These are phyloP conservation scores for Bocquillonia castaneifolia DNA, from an alignment of 441 rosid species.

Conservation along the genomic window DNA sequence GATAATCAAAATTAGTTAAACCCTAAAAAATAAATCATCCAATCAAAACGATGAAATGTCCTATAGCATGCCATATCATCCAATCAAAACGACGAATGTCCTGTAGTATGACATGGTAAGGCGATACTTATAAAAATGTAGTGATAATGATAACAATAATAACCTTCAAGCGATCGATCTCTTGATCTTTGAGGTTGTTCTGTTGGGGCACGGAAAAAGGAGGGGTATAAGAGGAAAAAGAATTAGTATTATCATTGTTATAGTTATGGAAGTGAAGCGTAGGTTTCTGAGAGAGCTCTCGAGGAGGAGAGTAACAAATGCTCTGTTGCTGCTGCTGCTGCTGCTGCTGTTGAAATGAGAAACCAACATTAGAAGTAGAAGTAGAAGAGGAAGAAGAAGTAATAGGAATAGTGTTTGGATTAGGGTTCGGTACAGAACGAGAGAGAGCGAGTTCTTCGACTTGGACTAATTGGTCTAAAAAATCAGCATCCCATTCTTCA, in stretches of 20 bases:
- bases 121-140: too few relatives aligned
- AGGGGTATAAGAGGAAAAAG: constrained; percentile 17
- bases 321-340: constrained; percentile 13
- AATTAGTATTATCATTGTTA: background rate
- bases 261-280: constrained; percentile 10
- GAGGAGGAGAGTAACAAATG: constrained; percentile 67
- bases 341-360: constrained; percentile 2
- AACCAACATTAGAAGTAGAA: too few relatives aligned
- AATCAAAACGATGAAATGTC: too few relatives aligned
- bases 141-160: too few relatives aligned
- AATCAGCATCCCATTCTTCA: constrained; percentile 57
- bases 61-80: too few relatives aligned
- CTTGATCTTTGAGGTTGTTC: constrained; percentile 42
- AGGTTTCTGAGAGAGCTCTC: constrained; percentile 63
- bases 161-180: constrained; percentile 62
- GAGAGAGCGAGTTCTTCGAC: constrained; percentile 39
- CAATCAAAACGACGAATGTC: too few relatives aligned
- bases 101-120: background rate
- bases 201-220: constrained; percentile 6
- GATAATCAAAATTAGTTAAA: too few relatives aligned
- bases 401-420: background rate
- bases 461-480: constrained; percentile 41
- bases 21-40: too few relatives aligned
- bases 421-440: constrained; percentile 1
- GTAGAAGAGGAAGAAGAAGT: too few relatives aligned